Evolutionary conservation across 2,329 filamentous ascomycete species (phyloP).

Genomic region (Monilinia fructicola): DNA sequence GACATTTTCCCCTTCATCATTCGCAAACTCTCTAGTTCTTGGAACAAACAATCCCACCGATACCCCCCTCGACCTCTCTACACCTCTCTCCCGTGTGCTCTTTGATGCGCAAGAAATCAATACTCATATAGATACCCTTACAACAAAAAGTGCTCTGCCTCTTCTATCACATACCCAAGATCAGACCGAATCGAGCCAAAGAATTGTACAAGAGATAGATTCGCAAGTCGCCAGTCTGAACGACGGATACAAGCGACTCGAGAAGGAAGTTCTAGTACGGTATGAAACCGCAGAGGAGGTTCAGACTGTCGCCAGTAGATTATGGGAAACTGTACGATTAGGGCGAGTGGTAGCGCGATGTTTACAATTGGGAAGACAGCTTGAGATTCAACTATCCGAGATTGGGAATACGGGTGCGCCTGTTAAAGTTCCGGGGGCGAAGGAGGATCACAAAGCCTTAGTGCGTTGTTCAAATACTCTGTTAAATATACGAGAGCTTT

Average conservation of each 20-base stretch:
- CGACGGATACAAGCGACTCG: constrained; percentile 80
- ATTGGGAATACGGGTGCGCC: constrained; percentile 45
- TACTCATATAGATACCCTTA: constrained; percentile 88
- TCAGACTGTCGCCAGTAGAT: constrained; percentile 69
- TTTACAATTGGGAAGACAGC: constrained; percentile 77
- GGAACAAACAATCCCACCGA: constrained; percentile 91
- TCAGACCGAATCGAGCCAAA: constrained; percentile 70
- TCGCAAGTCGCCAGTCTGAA: constrained; percentile 77
- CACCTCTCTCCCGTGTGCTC: constrained; percentile 85
- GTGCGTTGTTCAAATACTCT: constrained; percentile 81
- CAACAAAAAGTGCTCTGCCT: constrained; percentile 78
- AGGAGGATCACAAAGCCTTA: constrained; percentile 73
- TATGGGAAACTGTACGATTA: constrained; percentile 78
- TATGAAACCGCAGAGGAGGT: constrained; percentile 86
- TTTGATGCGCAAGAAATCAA: constrained; percentile 98
- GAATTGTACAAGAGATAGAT: constrained; percentile 74
- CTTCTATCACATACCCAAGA: constrained; percentile 75
- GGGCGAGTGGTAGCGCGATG: constrained; percentile 75
- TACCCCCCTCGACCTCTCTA: constrained; percentile 86
- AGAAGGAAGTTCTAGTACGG: constrained; percentile 81
- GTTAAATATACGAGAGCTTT: constrained; percentile 70
- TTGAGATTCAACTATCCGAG: constrained; percentile 83
- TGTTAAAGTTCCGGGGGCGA: constrained; percentile 41
- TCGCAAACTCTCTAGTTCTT: constrained; percentile 86
- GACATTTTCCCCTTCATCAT: constrained; percentile 74